A percentile compares a stretch with the other conserved stretches of the same genome.
These are phyloP conservation scores for Lenzites betulinus DNA, from an alignment of 768 basidiomycete genomes.

Conservation along the genomic window DNA sequence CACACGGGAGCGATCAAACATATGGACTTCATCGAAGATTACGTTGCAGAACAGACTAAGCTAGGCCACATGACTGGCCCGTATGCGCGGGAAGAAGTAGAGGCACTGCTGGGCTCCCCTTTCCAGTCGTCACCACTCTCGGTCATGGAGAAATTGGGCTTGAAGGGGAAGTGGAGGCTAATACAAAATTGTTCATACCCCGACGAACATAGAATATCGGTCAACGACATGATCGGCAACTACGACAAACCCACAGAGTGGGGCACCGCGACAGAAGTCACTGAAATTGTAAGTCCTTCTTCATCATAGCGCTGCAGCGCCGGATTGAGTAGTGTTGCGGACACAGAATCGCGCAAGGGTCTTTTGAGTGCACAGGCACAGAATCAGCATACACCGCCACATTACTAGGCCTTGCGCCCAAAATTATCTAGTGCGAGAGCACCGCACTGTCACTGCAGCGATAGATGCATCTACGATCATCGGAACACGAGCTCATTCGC, in stretches of 20 bases:
- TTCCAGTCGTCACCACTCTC: constrained; percentile 6
- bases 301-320: background rate
- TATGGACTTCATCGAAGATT: background rate
- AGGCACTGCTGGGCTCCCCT: background rate
- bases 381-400: no score
- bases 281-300: background rate
- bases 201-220: background rate
- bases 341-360: no score
- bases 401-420: no score
- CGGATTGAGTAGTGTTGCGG: no score
- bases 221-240: constrained; percentile 1
- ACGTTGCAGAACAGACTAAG: background rate
- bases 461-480: no score
- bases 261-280: background rate
- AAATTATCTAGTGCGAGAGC: no score
- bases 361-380: no score
- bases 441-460: no score
- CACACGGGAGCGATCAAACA: background rate
- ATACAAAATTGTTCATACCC: constrained; percentile 7
- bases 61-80: constrained; percentile 9
- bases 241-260: constrained; percentile 1
- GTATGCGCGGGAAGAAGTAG: background rate
- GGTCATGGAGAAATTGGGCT: background rate
- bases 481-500: no score
- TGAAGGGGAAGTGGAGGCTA: background rate